phyloP scores from a whole-genome alignment of 495 filamentous ascomycete species.

The Echria macrotheca region DNA sequence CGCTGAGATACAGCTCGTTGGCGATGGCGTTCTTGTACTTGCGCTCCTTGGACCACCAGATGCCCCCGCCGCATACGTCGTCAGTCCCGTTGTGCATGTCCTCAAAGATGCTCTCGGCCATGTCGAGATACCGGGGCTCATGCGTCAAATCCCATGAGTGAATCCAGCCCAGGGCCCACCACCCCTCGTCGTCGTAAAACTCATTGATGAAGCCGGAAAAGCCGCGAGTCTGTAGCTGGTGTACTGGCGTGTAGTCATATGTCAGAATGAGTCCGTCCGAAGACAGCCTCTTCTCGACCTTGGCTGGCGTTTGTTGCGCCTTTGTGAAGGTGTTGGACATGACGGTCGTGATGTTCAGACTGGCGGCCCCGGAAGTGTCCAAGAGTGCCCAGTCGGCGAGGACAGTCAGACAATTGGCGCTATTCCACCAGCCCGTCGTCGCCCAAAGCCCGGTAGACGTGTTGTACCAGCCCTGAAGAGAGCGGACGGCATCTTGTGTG shows the following conservation, averaged over 20 bases:
- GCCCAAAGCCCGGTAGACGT: slow-evolving; percentile 56
- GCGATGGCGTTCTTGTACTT: slow-evolving; percentile 64
- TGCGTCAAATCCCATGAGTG: slow-evolving; percentile 58
- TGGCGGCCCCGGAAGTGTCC: slow-evolving; percentile 20
- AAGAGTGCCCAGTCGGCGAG: slow-evolving; percentile 56
- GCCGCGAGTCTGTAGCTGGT: slow-evolving; percentile 22
- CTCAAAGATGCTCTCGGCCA: slow-evolving; percentile 55
- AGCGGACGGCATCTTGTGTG: slow-evolving; percentile 40
- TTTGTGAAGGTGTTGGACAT: slow-evolving; percentile 39
- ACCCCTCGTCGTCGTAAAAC: slow-evolving; percentile 67
- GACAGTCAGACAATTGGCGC: slow-evolving; percentile 61
- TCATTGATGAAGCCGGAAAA: slow-evolving; percentile 53
- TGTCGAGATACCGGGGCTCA: slow-evolving; percentile 47
- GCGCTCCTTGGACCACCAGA: slow-evolving; percentile 62
- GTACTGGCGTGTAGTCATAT: slow-evolving; percentile 21
- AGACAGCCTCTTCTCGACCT: slow-evolving; percentile 28
- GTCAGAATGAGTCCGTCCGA: slow-evolving; percentile 28
- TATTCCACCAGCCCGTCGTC: slow-evolving; percentile 72
- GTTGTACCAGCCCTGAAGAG: slow-evolving; percentile 63
- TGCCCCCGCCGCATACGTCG: slow-evolving; percentile 55
- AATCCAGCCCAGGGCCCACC: slow-evolving; percentile 68
- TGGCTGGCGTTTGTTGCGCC: slow-evolving; percentile 32
- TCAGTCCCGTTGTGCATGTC: slow-evolving; percentile 56
- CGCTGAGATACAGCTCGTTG: slow-evolving; percentile 67
- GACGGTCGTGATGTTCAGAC: slow-evolving; percentile 31